These are phyloP conservation scores for Penicillium sp. DNA, from an alignment of 2,329 filamentous ascomycete genomes.

Conservation along the genomic window DNA sequence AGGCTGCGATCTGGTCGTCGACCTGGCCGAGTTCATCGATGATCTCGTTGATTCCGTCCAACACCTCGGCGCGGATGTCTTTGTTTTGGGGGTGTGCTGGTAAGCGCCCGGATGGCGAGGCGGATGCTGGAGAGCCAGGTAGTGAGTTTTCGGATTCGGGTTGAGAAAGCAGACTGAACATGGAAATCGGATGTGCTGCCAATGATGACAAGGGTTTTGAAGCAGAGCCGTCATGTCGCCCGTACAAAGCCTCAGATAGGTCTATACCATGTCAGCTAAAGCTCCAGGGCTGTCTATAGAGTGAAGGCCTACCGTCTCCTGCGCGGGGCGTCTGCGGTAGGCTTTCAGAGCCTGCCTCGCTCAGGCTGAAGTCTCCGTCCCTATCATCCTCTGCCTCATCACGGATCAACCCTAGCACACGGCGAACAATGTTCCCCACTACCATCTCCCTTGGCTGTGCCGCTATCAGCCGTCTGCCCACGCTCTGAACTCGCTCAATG, in stretches of 20 bases:
- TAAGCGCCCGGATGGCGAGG: constrained; percentile 40
- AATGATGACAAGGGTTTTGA: constrained; percentile 65
- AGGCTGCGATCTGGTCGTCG: constrained; percentile 88
- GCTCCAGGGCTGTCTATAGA: background rate
- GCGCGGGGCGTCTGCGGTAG: constrained; percentile 49
- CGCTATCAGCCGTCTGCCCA: constrained; percentile 76
- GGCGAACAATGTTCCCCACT: constrained; percentile 90
- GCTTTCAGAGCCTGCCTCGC: constrained; percentile 64
- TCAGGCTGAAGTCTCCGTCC: constrained; percentile 64
- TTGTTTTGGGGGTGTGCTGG: constrained; percentile 47
- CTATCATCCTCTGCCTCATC: constrained; percentile 86
- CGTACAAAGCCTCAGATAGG: constrained; percentile 32
- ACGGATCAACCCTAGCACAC: constrained; percentile 86
- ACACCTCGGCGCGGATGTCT: constrained; percentile 85
- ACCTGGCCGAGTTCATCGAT: constrained; percentile 93
- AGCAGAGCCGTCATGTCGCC: constrained; percentile 36
- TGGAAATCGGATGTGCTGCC: constrained; percentile 66
- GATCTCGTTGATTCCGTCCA: constrained; percentile 93
- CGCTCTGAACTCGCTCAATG: constrained; percentile 76
- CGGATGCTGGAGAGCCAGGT: constrained; percentile 42
- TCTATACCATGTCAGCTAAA: constrained; percentile 25
- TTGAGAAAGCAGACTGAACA: constrained; percentile 86
- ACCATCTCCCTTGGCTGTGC: constrained; percentile 90
- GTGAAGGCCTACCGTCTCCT: constrained; percentile 38
- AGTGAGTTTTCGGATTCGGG: constrained; percentile 53